Conservation (phyloP, 139 green algal species). For the Klebsormidium nitens region DNA sequence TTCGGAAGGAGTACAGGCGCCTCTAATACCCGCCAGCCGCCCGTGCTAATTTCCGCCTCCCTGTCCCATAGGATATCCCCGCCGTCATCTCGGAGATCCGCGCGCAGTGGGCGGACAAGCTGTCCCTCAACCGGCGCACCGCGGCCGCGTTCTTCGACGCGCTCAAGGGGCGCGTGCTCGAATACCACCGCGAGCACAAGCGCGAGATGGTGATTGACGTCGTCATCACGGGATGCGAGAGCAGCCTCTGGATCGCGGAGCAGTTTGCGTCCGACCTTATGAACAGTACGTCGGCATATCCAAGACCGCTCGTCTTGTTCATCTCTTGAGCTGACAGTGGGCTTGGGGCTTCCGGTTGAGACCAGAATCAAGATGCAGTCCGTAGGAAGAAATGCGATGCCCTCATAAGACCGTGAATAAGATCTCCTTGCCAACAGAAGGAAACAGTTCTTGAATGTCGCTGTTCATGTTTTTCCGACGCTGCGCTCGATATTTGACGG, state of each 20-base stretch:
- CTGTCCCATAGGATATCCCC: slow-evolving; percentile 22
- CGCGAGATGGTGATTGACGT: slow-evolving; percentile 36
- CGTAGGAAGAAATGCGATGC: too few relatives aligned
- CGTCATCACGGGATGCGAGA: slow-evolving; percentile 28
- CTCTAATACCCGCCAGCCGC: too few relatives aligned
- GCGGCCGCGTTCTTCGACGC: slow-evolving; percentile 13
- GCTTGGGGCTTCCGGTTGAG: too few relatives aligned
- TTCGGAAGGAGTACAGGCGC: too few relatives aligned
- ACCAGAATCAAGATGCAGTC: too few relatives aligned
- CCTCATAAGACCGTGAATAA: too few relatives aligned
- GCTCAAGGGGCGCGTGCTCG: slow-evolving; percentile 1
- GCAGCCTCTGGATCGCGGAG: slow-evolving; percentile 34
- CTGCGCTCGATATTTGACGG: too few relatives aligned
- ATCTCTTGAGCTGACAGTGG: too few relatives aligned
- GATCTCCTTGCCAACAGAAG: too few relatives aligned
- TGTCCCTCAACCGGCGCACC: slow-evolving; percentile 20
- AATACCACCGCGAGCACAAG: neutral
- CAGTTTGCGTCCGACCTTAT: slow-evolving; percentile 40
- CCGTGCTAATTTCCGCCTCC: neutral
- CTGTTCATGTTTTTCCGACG: too few relatives aligned
- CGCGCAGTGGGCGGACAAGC: slow-evolving; percentile 2
- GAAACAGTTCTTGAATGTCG: too few relatives aligned
- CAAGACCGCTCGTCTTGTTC: too few relatives aligned
- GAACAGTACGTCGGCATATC: slow-evolving; percentile 26
- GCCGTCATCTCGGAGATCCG: slow-evolving; percentile 20